Conservation (phyloP, 495 filamentous ascomycete genomes). For the Lasiosphaeris hirsuta region DNA sequence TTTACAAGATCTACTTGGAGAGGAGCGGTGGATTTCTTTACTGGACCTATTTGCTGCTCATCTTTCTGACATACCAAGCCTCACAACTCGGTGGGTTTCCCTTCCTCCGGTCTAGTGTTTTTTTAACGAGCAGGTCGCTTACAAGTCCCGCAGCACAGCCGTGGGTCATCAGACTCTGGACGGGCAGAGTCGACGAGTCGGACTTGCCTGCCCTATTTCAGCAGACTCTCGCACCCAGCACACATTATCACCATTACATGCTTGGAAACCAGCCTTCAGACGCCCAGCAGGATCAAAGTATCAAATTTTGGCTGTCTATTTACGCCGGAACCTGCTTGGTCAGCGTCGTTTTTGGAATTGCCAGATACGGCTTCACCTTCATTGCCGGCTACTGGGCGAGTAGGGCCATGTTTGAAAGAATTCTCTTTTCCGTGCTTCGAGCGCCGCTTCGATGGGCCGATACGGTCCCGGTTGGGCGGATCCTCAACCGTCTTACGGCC, state of each 20-base stretch:
- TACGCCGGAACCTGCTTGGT: slow-evolving; percentile 57
- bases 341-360: slow-evolving; percentile 49
- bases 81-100: slow-evolving; percentile 42
- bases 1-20: slow-evolving; percentile 60
- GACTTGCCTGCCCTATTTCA: slow-evolving; percentile 24
- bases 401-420: slow-evolving; percentile 54
- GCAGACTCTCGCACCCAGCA: not conserved
- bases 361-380: slow-evolving; percentile 52
- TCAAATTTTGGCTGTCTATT: slow-evolving; percentile 59
- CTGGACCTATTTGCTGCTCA: slow-evolving; percentile 50
- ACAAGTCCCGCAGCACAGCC: slow-evolving; percentile 32
- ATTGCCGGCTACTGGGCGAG: slow-evolving; percentile 55
- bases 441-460: slow-evolving; percentile 70
- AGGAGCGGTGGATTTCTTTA: slow-evolving; percentile 58
- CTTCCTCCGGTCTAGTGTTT: not conserved
- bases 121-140: not conserved
- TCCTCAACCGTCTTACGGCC: slow-evolving; percentile 70
- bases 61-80: slow-evolving; percentile 48
- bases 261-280: too few species aligned
- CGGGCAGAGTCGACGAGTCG: slow-evolving; percentile 37
- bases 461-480: slow-evolving; percentile 67
- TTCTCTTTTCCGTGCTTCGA: slow-evolving; percentile 60
- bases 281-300: slow-evolving; percentile 28
- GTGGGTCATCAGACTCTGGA: slow-evolving; percentile 67
- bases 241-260: slow-evolving; percentile 23